Conservation (phyloP, 202 grass and related monocot genomes). For the Carex arenaria region DNA sequence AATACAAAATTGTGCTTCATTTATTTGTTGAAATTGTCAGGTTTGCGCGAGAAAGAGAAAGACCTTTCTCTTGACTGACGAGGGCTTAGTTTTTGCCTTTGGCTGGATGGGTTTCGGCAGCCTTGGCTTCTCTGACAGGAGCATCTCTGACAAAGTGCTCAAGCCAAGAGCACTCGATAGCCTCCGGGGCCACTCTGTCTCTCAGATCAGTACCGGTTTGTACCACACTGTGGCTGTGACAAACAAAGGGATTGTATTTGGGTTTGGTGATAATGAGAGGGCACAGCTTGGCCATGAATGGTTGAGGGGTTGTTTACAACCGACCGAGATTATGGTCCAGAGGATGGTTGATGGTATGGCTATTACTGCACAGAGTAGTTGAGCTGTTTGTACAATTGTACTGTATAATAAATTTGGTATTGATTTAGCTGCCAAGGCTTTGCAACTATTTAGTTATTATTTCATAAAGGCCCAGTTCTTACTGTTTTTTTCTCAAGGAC, state of each 20-base stretch:
- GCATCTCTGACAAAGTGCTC: constrained; percentile 41
- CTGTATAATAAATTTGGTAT: constrained; percentile 16
- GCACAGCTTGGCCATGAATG: constrained; percentile 43
- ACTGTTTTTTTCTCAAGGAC: not conserved
- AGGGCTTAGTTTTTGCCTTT: constrained; percentile 43
- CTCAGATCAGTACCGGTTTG: constrained; percentile 47
- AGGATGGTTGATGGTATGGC: constrained; percentile 28
- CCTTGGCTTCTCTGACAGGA: constrained; percentile 43
- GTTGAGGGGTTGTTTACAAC: constrained; percentile 41
- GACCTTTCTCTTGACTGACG: constrained; percentile 41
- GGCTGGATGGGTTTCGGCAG: constrained; percentile 56
- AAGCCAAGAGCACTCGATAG: constrained; percentile 35
- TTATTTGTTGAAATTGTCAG: constrained; percentile 10
- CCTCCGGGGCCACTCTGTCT: constrained; percentile 29
- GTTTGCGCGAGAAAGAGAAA: constrained; percentile 53
- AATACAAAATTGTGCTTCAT: not conserved
- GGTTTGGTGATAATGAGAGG: constrained; percentile 47
- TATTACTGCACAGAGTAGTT: constrained; percentile 30
- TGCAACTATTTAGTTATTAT: not conserved
- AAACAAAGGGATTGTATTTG: constrained; percentile 39
- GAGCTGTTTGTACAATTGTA: constrained; percentile 10
- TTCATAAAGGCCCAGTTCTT: not conserved
- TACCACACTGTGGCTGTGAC: constrained; percentile 48
- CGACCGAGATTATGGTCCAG: constrained; percentile 43
- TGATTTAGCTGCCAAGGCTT: constrained; percentile 1